Base-by-base conservation (phyloP, 331 rosid species). In the Rosa hybrid region DNA sequence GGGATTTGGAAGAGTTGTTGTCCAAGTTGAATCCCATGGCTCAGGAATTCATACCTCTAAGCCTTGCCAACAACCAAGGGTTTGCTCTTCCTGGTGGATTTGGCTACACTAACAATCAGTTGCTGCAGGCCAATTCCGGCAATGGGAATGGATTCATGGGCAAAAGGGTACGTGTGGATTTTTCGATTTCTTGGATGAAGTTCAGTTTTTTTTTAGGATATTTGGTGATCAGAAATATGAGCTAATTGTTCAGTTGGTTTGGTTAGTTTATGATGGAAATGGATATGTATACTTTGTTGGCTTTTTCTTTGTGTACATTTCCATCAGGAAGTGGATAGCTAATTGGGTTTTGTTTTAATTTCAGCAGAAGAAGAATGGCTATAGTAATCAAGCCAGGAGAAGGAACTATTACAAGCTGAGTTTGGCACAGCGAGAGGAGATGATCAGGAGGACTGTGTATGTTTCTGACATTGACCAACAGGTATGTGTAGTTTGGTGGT, bases 11-110 rank as follows among this genome's bases (percentile, higher is more conserved):
- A 59, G 97, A 93, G 18, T 82, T 96, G 60, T 77, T 96, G 65
- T 92, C 98, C 8, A 96, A 96, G 91, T 75, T 96, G 91, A 96
- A 96, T 77, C 98, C 99, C 77, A 87, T 96, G 99, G 99, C 98
- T 56, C 90, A 96, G 88, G 99, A 96, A 74, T 96, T 93, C 86
- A 96, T 96, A 77, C 99, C 99, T 17, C 95, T 94, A 0, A 91
- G 97, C 0, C 90, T 86, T 20, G 77, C 86, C 45, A 96, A 90
- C n/a, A 86, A 77, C 80, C 83, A 75, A 23, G 94, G 92, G 6
- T 89, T 65, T 84, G 76, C 85, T 14, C 46, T 84, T 45, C 89
- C 84, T 67, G 90, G 86, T 45, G 97, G 88, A 45, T 94, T 89
- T 86, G 97, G 97, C 63, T 92, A 59, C 82, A 10, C 89, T 68